Conservation (phyloP, 129 eudicot genomes). For the Artemisia tridentata region DNA sequence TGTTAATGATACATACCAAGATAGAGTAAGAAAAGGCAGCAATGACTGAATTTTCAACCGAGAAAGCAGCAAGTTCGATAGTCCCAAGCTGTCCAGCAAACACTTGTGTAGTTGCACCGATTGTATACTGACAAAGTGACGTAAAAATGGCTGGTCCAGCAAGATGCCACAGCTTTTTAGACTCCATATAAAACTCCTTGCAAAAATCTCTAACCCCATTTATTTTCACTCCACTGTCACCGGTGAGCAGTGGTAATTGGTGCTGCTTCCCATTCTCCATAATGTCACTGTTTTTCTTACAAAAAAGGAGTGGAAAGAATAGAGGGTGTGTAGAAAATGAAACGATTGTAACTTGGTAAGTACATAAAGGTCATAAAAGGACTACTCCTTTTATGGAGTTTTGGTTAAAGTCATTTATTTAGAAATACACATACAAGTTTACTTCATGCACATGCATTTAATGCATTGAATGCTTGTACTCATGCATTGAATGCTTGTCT, state of each 20-base stretch:
- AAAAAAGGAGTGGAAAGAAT: too few species aligned
- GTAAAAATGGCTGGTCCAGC: conserved; percentile 71
- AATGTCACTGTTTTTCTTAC: too few species aligned
- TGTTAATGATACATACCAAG: conserved; percentile 35
- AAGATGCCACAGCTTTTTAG: conserved; percentile 49
- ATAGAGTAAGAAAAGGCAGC: conserved; percentile 51
- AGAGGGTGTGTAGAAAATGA: too few species aligned
- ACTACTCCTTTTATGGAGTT: too few species aligned
- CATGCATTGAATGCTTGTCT: too few species aligned
- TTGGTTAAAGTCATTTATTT: too few species aligned
- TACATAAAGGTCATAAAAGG: too few species aligned
- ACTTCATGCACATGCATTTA: too few species aligned
- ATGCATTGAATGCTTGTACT: too few species aligned
- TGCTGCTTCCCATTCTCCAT: conserved; percentile 22
- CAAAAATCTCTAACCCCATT: conserved; percentile 33
- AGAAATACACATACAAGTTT: too few species aligned
- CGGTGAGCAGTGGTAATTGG: conserved; percentile 29
- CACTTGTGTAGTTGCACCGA: conserved; percentile 62
- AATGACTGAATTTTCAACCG: conserved; percentile 57
- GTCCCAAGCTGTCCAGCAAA: conserved; percentile 66
- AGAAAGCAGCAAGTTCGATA: conserved; percentile 56
- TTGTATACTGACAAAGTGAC: conserved; percentile 55
- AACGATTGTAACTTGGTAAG: too few species aligned
- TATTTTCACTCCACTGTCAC: conserved; percentile 28
- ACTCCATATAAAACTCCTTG: conserved; percentile 38